Percentiles rank a stretch among this genome's conserved stretches.
phyloP scores from a whole-genome alignment of 345 rosid genomes.

The Populus davidiana region DNA sequence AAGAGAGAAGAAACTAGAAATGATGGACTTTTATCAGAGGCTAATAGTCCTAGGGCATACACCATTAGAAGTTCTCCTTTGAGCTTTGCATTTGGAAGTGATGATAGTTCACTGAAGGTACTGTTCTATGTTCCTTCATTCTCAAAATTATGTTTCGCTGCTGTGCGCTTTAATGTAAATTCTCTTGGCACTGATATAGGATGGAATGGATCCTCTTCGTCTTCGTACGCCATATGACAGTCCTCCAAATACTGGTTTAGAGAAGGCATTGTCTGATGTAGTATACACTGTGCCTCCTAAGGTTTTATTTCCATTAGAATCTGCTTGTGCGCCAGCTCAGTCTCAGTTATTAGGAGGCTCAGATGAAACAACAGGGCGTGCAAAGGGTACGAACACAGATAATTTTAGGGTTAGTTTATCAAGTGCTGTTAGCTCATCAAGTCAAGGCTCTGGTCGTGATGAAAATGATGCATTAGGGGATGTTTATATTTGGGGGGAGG shows the following conservation, averaged over 20 bases:
- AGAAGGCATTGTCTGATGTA: constrained; percentile 57
- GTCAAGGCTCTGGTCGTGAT: constrained; percentile 29
- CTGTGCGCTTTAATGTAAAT: constrained; percentile 14
- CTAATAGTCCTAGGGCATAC: constrained; percentile 26
- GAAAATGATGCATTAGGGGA: constrained; percentile 25
- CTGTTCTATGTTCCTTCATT: constrained; percentile 2
- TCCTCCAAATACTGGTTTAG: constrained; percentile 20
- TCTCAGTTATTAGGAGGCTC: constrained; percentile 32
- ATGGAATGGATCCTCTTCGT: constrained; percentile 24
- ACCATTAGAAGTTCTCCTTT: constrained; percentile 41
- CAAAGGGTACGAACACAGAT: constrained; percentile 23
- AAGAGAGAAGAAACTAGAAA: constrained; percentile 39
- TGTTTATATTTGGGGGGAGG: constrained; percentile 28
- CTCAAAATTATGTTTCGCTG: not conserved
- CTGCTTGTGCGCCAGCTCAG: constrained; percentile 29
- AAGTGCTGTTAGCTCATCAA: constrained; percentile 41
- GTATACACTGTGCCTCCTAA: constrained; percentile 43
- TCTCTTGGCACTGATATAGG: constrained; percentile 38
- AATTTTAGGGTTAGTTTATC: constrained; percentile 49
- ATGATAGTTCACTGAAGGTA: constrained; percentile 26
- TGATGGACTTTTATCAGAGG: constrained; percentile 48
- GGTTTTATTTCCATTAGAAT: constrained; percentile 37
- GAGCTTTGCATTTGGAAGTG: constrained; percentile 26
- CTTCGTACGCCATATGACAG: constrained; percentile 23
- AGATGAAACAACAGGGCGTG: constrained; percentile 29